Conservation (phyloP, 495 filamentous ascomycete genomes). For the Halenospora varia region DNA sequence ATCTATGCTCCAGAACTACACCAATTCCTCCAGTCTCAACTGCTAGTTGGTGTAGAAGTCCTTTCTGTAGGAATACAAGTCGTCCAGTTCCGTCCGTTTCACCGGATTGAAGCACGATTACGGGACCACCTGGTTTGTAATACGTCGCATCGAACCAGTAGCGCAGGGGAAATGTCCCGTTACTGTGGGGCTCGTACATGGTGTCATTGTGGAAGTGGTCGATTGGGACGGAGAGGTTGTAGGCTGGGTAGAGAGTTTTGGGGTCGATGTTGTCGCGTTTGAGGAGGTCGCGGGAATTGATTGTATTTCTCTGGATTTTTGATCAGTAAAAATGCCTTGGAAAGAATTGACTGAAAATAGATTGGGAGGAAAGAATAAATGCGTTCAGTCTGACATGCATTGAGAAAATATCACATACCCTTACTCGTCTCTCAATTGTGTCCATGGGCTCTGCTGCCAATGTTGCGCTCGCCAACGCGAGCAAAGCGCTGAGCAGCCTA, state of each 20-base stretch:
- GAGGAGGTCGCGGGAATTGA: slow-evolving; percentile 10
- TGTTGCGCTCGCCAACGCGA: background rate
- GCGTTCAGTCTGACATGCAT: background rate
- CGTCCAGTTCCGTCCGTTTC: slow-evolving; percentile 55
- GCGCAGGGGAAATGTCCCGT: slow-evolving; percentile 55
- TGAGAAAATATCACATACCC: background rate
- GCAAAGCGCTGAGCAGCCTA: background rate
- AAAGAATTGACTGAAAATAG: background rate
- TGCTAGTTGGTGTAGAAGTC: slow-evolving; percentile 59
- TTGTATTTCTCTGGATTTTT: slow-evolving; percentile 17
- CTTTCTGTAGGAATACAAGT: slow-evolving; percentile 64
- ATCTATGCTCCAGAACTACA: slow-evolving; percentile 72
- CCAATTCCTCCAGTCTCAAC: slow-evolving; percentile 63
- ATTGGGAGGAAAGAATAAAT: slow-evolving; percentile 1
- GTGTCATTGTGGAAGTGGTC: slow-evolving; percentile 75
- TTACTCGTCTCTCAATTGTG: background rate
- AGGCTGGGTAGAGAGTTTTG: slow-evolving; percentile 44
- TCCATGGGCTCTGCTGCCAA: background rate
- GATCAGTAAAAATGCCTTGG: too few species aligned
- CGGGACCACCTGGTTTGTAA: slow-evolving; percentile 66
- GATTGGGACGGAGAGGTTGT: slow-evolving; percentile 63
- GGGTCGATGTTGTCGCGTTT: slow-evolving; percentile 34
- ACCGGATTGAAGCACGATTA: slow-evolving; percentile 65
- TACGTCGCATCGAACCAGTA: slow-evolving; percentile 70
- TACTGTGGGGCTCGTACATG: slow-evolving; percentile 62